These are phyloP conservation scores for Tuber magnatum DNA, from an alignment of 495 filamentous ascomycete species.

Conservation along the genomic window DNA sequence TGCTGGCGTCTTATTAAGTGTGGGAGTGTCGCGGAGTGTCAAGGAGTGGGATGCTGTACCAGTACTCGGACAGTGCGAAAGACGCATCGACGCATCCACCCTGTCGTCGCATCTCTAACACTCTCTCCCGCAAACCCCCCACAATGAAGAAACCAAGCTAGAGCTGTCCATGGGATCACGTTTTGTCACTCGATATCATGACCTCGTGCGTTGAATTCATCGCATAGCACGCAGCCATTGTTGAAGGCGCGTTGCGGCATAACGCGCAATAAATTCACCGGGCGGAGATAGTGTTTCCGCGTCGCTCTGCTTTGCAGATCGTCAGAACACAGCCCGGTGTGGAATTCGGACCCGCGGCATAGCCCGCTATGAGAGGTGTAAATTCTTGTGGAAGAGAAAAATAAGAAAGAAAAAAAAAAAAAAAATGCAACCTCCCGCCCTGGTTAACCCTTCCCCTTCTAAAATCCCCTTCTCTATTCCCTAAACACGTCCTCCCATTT, in stretches of 20 bases:
- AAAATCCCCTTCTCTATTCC: not conserved
- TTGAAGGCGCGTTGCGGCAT: not conserved
- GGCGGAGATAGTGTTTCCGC: not conserved
- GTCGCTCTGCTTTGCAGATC: not conserved
- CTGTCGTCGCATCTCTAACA: not conserved
- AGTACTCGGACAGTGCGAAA: too few relatives aligned
- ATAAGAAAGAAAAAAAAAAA: not conserved
- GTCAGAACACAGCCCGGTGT: not conserved
- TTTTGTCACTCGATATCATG: constrained; percentile 3
- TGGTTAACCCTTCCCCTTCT: not conserved
- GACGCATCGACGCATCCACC: not conserved
- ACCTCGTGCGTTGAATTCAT: not conserved
- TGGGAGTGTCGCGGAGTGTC: not conserved
- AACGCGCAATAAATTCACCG: not conserved
- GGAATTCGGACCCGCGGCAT: not conserved
- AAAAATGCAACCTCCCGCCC: not conserved
- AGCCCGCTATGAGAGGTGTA: not conserved
- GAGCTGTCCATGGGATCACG: not conserved
- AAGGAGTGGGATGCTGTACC: too few relatives aligned
- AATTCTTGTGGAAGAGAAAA: not conserved
- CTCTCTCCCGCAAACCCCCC: not conserved
- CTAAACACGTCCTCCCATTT: not conserved
- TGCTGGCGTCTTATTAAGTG: not conserved
- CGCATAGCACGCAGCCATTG: not conserved
- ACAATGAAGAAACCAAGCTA: not conserved